phyloP scores from a whole-genome alignment of 176 grass and related monocot genomes.

The Zoysia pacifica region DNA sequence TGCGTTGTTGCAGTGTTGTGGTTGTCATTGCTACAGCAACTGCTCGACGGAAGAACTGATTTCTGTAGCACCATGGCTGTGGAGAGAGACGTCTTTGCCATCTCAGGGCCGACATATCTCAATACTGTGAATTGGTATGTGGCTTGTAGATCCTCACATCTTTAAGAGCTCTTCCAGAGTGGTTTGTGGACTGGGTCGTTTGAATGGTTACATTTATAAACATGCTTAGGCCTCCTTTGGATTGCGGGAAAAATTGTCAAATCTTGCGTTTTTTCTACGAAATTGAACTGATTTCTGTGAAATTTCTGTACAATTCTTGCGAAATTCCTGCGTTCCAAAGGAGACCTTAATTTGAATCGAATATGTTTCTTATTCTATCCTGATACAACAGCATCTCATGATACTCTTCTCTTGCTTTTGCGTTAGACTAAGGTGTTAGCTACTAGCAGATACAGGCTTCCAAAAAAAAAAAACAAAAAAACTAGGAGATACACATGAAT shows the following conservation, averaged over 20 bases:
- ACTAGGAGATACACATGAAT: no score
- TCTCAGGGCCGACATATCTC: slow-evolving; percentile 70
- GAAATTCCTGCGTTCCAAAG: no score
- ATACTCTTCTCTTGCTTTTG: no score
- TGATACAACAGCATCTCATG: background rate
- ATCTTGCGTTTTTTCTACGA: no score
- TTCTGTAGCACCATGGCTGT: slow-evolving; percentile 59
- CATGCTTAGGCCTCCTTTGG: no score
- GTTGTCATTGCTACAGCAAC: slow-evolving; percentile 2
- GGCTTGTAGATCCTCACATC: slow-evolving; percentile 13
- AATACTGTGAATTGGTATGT: slow-evolving; percentile 74
- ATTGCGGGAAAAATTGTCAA: no score
- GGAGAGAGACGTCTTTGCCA: slow-evolving; percentile 74
- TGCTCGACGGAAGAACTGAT: slow-evolving; percentile 27
- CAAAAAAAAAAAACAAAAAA: no score
- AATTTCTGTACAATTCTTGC: no score
- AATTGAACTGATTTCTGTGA: no score
- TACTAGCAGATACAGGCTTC: no score
- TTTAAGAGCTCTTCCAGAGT: background rate
- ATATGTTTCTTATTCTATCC: slow-evolving; percentile 4
- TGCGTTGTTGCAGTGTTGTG: slow-evolving; percentile 33
- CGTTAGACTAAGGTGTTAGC: no score
- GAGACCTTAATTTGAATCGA: slow-evolving; percentile 11
- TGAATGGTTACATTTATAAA: no score
- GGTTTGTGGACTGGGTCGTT: slow-evolving; percentile 4